A percentile compares a stretch with the other conserved stretches of the same genome.
phyloP scores from a whole-genome alignment of 1,284 basidiomycete species.

The Albatrellus sp. region DNA sequence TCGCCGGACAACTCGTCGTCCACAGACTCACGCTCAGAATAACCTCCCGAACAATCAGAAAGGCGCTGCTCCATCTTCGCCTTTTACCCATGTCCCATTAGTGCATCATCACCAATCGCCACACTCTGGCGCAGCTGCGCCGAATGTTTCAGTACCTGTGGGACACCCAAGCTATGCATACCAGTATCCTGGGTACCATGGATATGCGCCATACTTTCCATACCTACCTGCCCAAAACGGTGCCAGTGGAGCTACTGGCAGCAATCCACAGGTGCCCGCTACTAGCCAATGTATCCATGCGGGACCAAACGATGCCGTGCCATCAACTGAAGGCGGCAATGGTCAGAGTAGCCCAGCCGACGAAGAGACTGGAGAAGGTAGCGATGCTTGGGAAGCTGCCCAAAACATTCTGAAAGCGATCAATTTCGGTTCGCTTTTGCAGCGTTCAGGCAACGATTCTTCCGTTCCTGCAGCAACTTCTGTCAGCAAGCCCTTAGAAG shows the following conservation, averaged over 20 bases:
- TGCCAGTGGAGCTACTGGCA: neutral
- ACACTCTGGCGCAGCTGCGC: constrained; percentile 5
- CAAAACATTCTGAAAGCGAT: constrained; percentile 66
- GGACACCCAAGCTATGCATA: constrained; percentile 14
- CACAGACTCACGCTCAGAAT: constrained; percentile 38
- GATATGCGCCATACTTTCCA: neutral
- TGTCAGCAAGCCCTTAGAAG: no score
- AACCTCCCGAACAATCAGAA: constrained; percentile 12
- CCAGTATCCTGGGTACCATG: neutral
- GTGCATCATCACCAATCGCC: constrained; percentile 9
- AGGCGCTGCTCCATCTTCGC: constrained; percentile 28
- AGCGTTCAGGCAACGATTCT: constrained; percentile 11
- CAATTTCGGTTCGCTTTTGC: constrained; percentile 46
- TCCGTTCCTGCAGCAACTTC: neutral
- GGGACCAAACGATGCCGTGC: no score
- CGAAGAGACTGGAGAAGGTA: constrained; percentile 28
- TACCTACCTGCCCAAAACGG: neutral
- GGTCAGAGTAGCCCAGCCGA: neutral
- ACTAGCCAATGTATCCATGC: no score
- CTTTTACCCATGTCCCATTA: constrained; percentile 49
- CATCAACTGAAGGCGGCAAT: no score
- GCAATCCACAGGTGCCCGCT: neutral
- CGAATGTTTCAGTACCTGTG: constrained; percentile 5
- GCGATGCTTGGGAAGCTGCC: constrained; percentile 60
- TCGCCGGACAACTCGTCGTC: constrained; percentile 52